These are phyloP conservation scores for Cyclotella sp. DNA, from an alignment of 108 stramenopile genomes.

Conservation along the genomic window DNA sequence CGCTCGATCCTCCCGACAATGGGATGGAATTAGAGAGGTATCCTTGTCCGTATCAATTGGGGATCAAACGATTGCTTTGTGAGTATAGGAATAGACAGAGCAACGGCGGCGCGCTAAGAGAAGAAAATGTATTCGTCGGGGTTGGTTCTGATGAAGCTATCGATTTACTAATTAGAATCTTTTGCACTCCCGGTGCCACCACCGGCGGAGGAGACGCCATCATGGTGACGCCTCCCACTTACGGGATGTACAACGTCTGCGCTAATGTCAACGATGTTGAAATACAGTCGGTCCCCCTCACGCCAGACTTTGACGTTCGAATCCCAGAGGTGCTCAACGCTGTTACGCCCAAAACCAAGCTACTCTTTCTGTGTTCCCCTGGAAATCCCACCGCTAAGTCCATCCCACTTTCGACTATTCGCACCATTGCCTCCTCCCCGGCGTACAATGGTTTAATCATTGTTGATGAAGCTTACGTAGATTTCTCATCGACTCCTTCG, in stretches of 20 bases:
- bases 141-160: conserved; percentile 98
- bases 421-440: conserved; percentile 59
- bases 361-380: conserved; percentile 94
- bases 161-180: conserved; percentile 95
- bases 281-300: conserved; percentile 78
- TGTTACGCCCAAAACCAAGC: conserved; percentile 79
- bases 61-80: conserved; percentile 78
- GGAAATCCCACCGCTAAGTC: conserved; percentile 95
- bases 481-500: conserved; percentile 65
- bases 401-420: conserved; percentile 78
- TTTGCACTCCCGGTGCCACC: conserved; percentile 81
- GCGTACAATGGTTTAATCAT: conserved; percentile 79
- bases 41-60: conserved; percentile 90
- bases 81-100: conserved; percentile 53
- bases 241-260: conserved; percentile 98
- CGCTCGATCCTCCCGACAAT: conserved; percentile 65
- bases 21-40: conserved; percentile 84
- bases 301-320: conserved; percentile 76
- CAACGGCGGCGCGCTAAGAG: conserved; percentile 55
- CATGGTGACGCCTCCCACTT: conserved; percentile 93
- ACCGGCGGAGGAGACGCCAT: conserved; percentile 64
- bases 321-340: conserved; percentile 71
- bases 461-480: conserved; percentile 97
- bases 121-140: conserved; percentile 94
- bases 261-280: conserved; percentile 94